These are phyloP conservation scores for Dactylellina leptospora DNA, from an alignment of 2,329 filamentous ascomycete species.

Conservation along the genomic window DNA sequence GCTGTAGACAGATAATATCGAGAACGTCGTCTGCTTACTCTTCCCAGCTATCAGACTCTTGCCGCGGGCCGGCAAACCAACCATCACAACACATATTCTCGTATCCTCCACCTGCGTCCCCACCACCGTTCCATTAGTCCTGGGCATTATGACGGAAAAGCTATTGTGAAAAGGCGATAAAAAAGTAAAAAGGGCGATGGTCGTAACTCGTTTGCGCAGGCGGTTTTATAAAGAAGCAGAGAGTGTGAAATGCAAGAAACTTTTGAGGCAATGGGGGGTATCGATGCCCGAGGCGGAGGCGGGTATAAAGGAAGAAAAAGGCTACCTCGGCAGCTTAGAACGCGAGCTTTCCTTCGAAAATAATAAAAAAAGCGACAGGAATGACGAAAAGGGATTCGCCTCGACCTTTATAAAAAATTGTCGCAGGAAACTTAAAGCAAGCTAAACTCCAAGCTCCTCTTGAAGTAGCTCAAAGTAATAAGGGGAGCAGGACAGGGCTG, in stretches of 20 bases:
- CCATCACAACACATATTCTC: conserved; percentile 86
- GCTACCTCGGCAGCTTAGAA: conserved; percentile 30
- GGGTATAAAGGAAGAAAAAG: conserved; percentile 16
- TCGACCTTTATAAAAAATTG: conserved; percentile 45
- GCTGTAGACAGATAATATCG: neutral
- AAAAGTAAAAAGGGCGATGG: conserved; percentile 1
- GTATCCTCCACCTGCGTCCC: conserved; percentile 53
- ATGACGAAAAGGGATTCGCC: conserved; percentile 42
- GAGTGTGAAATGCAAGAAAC: neutral
- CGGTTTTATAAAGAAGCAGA: neutral
- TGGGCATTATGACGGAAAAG: conserved; percentile 38
- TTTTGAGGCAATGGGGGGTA: conserved; percentile 11
- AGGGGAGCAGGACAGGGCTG: conserved; percentile 32
- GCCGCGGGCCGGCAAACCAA: conserved; percentile 90
- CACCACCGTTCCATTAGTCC: conserved; percentile 52
- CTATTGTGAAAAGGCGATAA: neutral
- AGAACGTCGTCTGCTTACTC: conserved; percentile 68
- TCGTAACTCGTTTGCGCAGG: neutral
- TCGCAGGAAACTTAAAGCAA: conserved; percentile 22
- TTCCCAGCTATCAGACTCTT: conserved; percentile 99
- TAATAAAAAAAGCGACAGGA: conserved; percentile 4
- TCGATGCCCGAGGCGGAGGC: conserved; percentile 21
- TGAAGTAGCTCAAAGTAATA: neutral
- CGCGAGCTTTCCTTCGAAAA: conserved; percentile 36
- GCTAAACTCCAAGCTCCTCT: conserved; percentile 14